Evolutionary conservation across 495 filamentous ascomycete genomes (phyloP).

Genomic region (Jackrogersella multiformis): DNA sequence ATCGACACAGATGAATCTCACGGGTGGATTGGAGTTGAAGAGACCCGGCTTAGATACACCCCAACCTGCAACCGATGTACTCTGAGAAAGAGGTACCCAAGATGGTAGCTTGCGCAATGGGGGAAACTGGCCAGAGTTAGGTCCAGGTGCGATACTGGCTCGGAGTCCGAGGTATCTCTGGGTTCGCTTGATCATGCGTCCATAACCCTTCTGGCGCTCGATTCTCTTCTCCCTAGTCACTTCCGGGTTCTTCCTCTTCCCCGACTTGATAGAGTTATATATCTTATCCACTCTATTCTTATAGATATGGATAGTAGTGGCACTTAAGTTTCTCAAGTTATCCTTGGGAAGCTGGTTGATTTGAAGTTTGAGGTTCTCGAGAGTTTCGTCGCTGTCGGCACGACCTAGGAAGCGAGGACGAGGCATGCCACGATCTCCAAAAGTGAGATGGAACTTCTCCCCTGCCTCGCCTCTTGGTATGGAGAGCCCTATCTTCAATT

Average conservation of each 20-base stretch:
- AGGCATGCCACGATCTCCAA: constrained; percentile 64
- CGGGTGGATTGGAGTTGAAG: constrained; percentile 56
- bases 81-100: constrained; percentile 1
- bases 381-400: constrained; percentile 49
- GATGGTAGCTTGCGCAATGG: not conserved
- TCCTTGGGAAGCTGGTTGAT: constrained; percentile 9
- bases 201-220: constrained; percentile 57
- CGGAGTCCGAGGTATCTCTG: constrained; percentile 77
- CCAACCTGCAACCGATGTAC: constrained; percentile 9
- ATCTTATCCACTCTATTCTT: constrained; percentile 37
- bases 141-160: constrained; percentile 24
- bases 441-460: constrained; percentile 64
- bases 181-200: constrained; percentile 63
- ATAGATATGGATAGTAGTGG: constrained; percentile 24
- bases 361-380: constrained; percentile 42
- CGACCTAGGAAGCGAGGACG: constrained; percentile 72
- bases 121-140: constrained; percentile 22
- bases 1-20: constrained; percentile 82
- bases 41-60: constrained; percentile 38
- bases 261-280: constrained; percentile 43
- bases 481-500: constrained; percentile 55
- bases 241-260: constrained; percentile 54
- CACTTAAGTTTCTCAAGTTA: constrained; percentile 16
- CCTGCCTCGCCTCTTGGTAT: constrained; percentile 59
- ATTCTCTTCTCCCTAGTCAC: constrained; percentile 47